Base-by-base conservation (phyloP, 2,329 filamentous ascomycete genomes). In the Fusarium ramigenum region DNA sequence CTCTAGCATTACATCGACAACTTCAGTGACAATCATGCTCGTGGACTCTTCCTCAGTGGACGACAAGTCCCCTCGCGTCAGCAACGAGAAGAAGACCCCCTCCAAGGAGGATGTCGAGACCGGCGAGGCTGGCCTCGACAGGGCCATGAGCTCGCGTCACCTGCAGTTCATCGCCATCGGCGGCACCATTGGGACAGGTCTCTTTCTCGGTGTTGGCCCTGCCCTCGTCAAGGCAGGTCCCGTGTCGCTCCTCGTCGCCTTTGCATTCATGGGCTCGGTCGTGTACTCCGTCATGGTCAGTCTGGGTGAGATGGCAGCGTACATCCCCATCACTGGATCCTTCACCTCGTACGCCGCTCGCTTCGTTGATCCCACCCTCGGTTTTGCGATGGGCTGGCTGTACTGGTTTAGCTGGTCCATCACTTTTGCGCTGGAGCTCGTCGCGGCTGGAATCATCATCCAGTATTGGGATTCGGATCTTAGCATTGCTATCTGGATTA, bases 381-480 rank as follows among this genome's bases (percentile, higher is more conserved):
- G 92, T 12, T 95, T 95, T 77, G 87, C 92, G 25, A 92, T 95
- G 87, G 93, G 93, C 25, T 95, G 93, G 93, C 91, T 93, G 67
- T 95, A 95, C 82, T 95, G 92, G 91, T 94, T 94, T 78, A 91
- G 88, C 42, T 95, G 91, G 92, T 87, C 90, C 23, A 89, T 92
- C 64, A 94, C 92, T 0, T 93, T 89, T 74, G 92, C 92, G 1
- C 87, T 94, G 14, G 93, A 95, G 78, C 85, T 95, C 43, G 93
- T 90, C 1, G 91, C 92, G 1, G 90, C 92, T 3, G 92, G 92
- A 9, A 84, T 94, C 53, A 92, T 95, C 63, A 93, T 95, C 70
- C 90, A 94, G 79, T 95, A 92, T 80, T 95, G 93, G 93, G 85
- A 90, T 63, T 71, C 84, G 3, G 79, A 81, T 25, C 82, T 94